A percentile compares a stretch with the other conserved stretches of the same genome.
Evolutionary conservation across 805 yeast genomes (phyloP).

Genomic region (Zygosaccharomyces pseudorouxii): DNA sequence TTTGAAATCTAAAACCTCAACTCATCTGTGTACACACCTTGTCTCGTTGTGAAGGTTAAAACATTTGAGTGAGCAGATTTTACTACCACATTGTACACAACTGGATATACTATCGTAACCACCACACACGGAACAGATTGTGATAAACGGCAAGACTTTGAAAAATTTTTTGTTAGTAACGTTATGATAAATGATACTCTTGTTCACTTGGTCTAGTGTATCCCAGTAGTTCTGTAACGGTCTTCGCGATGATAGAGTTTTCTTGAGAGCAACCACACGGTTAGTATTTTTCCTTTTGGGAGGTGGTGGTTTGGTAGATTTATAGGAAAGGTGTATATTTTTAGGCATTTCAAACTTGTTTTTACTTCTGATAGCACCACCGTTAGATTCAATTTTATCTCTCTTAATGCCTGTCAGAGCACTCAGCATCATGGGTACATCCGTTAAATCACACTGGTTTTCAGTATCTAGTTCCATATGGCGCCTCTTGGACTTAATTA

Average conservation of each 20-base stretch:
- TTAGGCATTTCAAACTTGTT: slow-evolving; percentile 33
- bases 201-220: slow-evolving; percentile 29
- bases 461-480: slow-evolving; percentile 35
- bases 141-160: slow-evolving; percentile 33
- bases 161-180: slow-evolving; percentile 33
- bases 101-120: slow-evolving; percentile 32
- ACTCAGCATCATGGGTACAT: slow-evolving; percentile 31
- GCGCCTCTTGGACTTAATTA: slow-evolving; percentile 31
- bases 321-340: slow-evolving; percentile 27
- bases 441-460: slow-evolving; percentile 27
- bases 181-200: slow-evolving; percentile 29
- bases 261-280: slow-evolving; percentile 30
- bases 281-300: slow-evolving; percentile 32
- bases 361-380: slow-evolving; percentile 20
- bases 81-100: slow-evolving; percentile 33
- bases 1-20: slow-evolving; percentile 1
- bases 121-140: slow-evolving; percentile 35
- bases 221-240: slow-evolving; percentile 32
- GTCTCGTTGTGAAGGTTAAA: slow-evolving; percentile 34
- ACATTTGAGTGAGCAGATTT: slow-evolving; percentile 33
- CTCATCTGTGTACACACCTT: slow-evolving; percentile 27
- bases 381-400: slow-evolving; percentile 28
- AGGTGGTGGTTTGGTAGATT: slow-evolving; percentile 33
- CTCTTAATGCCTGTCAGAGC: slow-evolving; percentile 30
- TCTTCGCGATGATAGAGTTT: slow-evolving; percentile 30